These are phyloP conservation scores for Epithele typhae DNA, from an alignment of 768 basidiomycete genomes.

Conservation along the genomic window DNA sequence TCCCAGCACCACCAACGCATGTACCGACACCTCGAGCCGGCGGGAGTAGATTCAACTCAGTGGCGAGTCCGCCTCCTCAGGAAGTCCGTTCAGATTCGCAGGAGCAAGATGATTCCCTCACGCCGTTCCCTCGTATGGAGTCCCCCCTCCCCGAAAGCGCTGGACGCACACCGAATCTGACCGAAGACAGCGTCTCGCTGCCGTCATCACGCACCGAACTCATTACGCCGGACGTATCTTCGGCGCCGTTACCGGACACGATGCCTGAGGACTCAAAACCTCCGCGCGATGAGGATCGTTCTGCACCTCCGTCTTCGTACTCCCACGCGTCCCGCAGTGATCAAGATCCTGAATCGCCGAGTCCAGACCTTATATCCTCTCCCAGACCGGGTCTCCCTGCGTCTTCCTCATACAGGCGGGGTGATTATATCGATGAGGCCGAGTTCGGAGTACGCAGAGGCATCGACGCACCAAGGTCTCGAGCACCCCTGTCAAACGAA, in stretches of 20 bases:
- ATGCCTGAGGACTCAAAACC: neutral
- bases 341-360: neutral
- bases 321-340: neutral
- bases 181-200: neutral
- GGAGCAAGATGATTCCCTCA: slow-evolving; percentile 1
- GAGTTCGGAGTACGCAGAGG: slow-evolving; percentile 25
- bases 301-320: no score
- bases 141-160: slow-evolving; percentile 8
- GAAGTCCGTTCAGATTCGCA: slow-evolving; percentile 1
- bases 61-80: slow-evolving; percentile 7
- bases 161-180: no score
- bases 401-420: slow-evolving; percentile 3
- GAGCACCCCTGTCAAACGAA: slow-evolving; percentile 2
- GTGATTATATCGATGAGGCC: slow-evolving; percentile 19
- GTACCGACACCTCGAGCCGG: slow-evolving; percentile 54
- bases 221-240: neutral
- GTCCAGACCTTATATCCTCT: neutral
- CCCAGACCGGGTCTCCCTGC: neutral
- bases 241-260: neutral
- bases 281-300: neutral
- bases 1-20: slow-evolving; percentile 70
- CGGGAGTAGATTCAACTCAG: slow-evolving; percentile 7
- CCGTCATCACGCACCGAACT: slow-evolving; percentile 6
- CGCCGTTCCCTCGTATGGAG: slow-evolving; percentile 13
- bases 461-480: slow-evolving; percentile 21